Evolutionary conservation across 2,329 filamentous ascomycete genomes (phyloP), one percentile per base, ranked within the genome.

Genomic region (Lizonia empirigonia): DNA sequence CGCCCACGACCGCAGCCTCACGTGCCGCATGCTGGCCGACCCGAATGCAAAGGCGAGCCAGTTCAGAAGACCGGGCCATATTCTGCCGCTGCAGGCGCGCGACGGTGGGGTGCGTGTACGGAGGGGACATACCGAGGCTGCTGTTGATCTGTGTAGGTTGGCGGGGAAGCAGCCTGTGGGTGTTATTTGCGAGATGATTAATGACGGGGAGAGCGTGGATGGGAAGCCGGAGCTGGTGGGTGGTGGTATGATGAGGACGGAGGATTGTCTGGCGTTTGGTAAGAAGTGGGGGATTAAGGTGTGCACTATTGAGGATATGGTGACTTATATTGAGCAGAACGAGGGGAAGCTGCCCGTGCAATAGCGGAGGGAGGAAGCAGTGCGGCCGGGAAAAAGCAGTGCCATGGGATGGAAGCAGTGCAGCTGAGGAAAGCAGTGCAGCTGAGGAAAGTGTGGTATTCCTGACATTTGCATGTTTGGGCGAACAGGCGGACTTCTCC

Each of bases 241-340:
- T 16, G 83, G 86, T n/a, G 90, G 88, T 20, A 99, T 99, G 94
- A 87, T 97, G 85, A 79, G 91, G 62, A 85, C 91, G 58, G 91
- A 96, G 77, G 89, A 85, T 29, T 97, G 92, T 76, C 79, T 99
- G 68, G 83, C 80, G 41, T 99, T 99, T 81, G 94, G 91, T 22
- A 85, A 85, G 74, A 86, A 82, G 75, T 97, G 89, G 86, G 91
- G 91, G 4, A 79, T 99, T 63, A 94, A 89, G 79, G 91, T 96
- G 52, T 96, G 92, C 76, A 97, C 94, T 23, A 97, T 99, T 76
- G 91, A 93, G 71, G 91, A 93, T 75, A 75, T 99, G 76, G 87
- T 93, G 22, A 80, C 78, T 50, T 89, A 95, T 72, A 77, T 96
- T 51, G 88, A 94, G 74, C 86, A 85, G 78, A 86, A 80, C 30